Base-by-base conservation (phyloP, 1,284 basidiomycete genomes). In the Cryptococcus sp. region DNA sequence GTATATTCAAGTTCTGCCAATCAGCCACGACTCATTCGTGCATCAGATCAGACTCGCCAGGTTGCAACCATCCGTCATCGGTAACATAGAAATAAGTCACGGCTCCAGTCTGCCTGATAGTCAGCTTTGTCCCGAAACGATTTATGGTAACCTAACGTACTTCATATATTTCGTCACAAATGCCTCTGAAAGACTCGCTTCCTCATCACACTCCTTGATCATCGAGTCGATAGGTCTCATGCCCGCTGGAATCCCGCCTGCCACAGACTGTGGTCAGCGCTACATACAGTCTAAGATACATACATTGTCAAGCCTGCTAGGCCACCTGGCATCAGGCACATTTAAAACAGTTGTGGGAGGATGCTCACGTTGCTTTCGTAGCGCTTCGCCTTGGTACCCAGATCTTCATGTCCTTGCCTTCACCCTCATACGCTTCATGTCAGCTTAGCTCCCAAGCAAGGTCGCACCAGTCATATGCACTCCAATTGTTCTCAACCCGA, bases 131-230 rank as follows among this genome's bases (percentile, higher is more conserved):
- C 42, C n/a, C 50, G 28, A 36, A 50, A 60, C 14, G 16, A 24
- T 18, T 37, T 18, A 3, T 31, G 37, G 16, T n/a, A n/a, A n/a
- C n/a, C n/a, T 85, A 84, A 78, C 81, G 25, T 79, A 72, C 61
- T 80, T 84, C 18, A 85, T 78, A 56, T 84, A 73, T 40, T 77
- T 73, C 44, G 79, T 75, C 1, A 88, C 83, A 31, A 90, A 65
- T 11, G 78, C 70, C 49, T 84, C 83, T 1, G 80, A 77, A 19
- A 96, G 79, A 60, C 84, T 88, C 14, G 91, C 93, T 73, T 97
- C 92, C 67, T 97, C 93, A 78, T 85, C 85, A 58, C 89, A 87
- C 74, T 98, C 94, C 66, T 96, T 93, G 40, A 96, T 81, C 48
- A 98, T 79, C 3, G 85, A 81, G 50, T 92, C 87, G 49, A 87